Base-by-base conservation (phyloP, 2,329 filamentous ascomycete genomes). In the Raffaelea deltoideospora region DNA sequence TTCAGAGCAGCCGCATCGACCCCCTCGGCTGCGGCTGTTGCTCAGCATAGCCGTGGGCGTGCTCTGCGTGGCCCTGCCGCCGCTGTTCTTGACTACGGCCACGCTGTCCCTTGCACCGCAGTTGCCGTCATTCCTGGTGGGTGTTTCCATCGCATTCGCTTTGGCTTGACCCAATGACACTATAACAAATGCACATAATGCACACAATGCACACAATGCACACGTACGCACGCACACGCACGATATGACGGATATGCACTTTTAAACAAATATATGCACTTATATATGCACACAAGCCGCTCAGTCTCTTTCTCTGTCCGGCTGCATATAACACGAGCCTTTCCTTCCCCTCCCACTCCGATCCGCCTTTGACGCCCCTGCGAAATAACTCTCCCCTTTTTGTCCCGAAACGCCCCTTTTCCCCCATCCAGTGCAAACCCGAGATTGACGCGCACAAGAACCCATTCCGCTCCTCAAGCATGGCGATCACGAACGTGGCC, bases 401-500 rank as follows among this genome's bases (percentile, higher is more conserved):
- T 30, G 10, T 29, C 11, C 19, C 13, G 8, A 5, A 28, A 8
- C 26, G 11, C 13, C 26, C 1, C 26, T 21, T 22, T 10, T 23
- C 32, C 32, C 13, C 8, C 23, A 26, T 26, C 28, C 10, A 18
- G 3, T 11, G 10, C 3, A 5, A 9, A 30, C 28, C 5, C 10
- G 9, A 13, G 5, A 24, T 34, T 26, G 21, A 34, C 22, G 3
- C 13, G 14, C 17, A 22, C 11, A 42, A 35, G 37, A 31, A 18
- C 13, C 33, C 7, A 18, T 35, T 40, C 21, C 14, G 22, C 5
- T 29, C 34, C 15, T 19, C 31, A 29, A 42, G 8, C 23, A 51
- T 51, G 49, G 40, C 53, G 3, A 53, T 57, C 39, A 50, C 52
- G 38, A 54, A 50, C 27, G 53, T 58, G 10, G 50, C 50, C 6